Evolutionary conservation across 176 grass and related monocot genomes (phyloP), one percentile per base, ranked within the genome.

Genomic region (Juncus effusus): DNA sequence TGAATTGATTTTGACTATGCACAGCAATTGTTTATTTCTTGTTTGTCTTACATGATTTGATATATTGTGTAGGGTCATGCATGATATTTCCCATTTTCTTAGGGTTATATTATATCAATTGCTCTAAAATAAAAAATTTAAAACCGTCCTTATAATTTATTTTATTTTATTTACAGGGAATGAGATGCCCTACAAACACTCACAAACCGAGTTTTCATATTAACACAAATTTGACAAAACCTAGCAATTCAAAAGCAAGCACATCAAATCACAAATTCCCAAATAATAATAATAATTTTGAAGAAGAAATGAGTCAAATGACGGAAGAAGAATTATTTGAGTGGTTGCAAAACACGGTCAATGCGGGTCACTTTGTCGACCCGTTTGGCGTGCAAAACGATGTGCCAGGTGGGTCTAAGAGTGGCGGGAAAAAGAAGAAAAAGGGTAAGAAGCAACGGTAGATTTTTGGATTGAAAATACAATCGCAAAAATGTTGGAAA

Each of bases 131-230:
- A 37, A 56, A 16, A 65, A 60, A 53, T 35, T 67, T 67, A 55
- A 10, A 53, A 55, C 28, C 1, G 19, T 28, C 19, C 1, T 28
- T 70, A 47, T 47, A 54, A 45, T 59, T 63, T 42, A 47, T 59
- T 16, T 69, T 72, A 59, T 51, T 62, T 61, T 14, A 61, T 42
- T 10, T 42, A 57, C 80, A 97, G 94, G 94, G 83, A 84, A 97
- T 92, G 85, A 86, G 83, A 60, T 97, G 94, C 42, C 76, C 83
- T 0, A 68, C 76, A 1, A 99, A 99, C 78, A 92, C 88, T 13
- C 94, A 99, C 78, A 99, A 93, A 40, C 83, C 94, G 11, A 99
- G 85, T 65, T 99, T 99, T 69, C 94, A 99, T 73, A 85, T 93
- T 9, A 93, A 93, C 16, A 77, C 88, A 42, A 99, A 69, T 45